Evolutionary conservation across 225 moss, liverwort and hornwort species (phyloP), one percentile per base, ranked within the genome.

Genomic region (Pseudoscleropodium purum): DNA sequence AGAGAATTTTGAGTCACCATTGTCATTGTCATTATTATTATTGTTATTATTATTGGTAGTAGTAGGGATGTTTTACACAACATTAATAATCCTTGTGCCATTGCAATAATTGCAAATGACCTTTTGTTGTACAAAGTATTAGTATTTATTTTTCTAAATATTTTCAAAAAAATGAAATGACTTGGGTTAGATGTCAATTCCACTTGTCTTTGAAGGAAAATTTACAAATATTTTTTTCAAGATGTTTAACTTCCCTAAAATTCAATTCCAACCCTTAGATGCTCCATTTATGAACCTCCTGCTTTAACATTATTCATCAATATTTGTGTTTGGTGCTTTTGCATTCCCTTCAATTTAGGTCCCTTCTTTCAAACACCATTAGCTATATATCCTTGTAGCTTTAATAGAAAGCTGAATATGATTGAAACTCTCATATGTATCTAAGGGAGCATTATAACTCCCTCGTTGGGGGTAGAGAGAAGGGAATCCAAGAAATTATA

Each of bases 11-110:
- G 19, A 7, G 11, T 60, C 11, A 10, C 8, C 57, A 57, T 57
- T 9, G 8, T 21, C 29, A 13, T 23, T 7, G 6, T 54, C 17
- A 15, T 74, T 0, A 9, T 41, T 1, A 10, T 29, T 0, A 29
- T 45, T 3, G 30, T 74, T 30, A 15, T 72, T 7, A 15, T 45
- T 14, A 6, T 36, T 34, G 0, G 5, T 41, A 15, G 5, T 72
- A 15, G 5, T 27, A 15, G 15, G 9, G 5, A n/a, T n/a, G n/a
- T n/a, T n/a, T n/a, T n/a, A n/a, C n/a, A n/a, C 19, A 49, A 49
- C 49, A 47, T 7, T 31, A 75, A 49, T 49, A 19, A 75, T 45
- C 47, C 6, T 29, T 31, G 18, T 47, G 1, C 31, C 25, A 19
- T 26, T 75, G 47, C 7, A 0, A 12, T 31, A 75, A 7, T 47